Evolutionary conservation across 441 rosid species (phyloP).

Genomic region (Aleurites moluccanus): DNA sequence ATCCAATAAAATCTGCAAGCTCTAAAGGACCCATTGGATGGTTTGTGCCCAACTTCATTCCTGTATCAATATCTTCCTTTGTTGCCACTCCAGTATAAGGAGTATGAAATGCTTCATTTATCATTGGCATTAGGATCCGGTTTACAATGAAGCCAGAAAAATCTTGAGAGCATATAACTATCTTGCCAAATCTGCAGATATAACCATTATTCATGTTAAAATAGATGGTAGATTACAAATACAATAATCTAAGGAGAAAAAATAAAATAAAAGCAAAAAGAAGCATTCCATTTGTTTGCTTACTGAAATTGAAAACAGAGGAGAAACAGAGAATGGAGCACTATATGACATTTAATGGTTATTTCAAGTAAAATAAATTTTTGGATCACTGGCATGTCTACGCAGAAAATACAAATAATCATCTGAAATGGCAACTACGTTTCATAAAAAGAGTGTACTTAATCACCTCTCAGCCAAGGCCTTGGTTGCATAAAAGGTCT

Average conservation of each 20-base stretch:
- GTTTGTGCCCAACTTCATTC: slow-evolving; percentile 88
- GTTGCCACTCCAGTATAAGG: slow-evolving; percentile 92
- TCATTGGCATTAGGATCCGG: slow-evolving; percentile 92
- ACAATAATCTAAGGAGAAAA: background rate
- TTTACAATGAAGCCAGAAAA: slow-evolving; percentile 79
- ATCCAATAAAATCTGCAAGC: slow-evolving; percentile 81
- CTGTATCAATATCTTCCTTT: slow-evolving; percentile 79
- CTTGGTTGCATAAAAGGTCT: slow-evolving; percentile 57
- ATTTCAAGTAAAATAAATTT: background rate
- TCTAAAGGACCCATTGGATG: slow-evolving; percentile 88
- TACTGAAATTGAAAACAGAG: too few species aligned
- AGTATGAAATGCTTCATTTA: slow-evolving; percentile 78
- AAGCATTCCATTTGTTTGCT: background rate
- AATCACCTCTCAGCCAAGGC: slow-evolving; percentile 75
- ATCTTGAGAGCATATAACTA: slow-evolving; percentile 69
- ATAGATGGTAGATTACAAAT: background rate
- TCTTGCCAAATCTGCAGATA: slow-evolving; percentile 68
- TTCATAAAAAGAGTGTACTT: background rate
- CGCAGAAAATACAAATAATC: background rate
- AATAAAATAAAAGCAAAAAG: background rate
- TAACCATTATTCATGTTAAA: background rate
- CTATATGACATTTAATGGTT: background rate
- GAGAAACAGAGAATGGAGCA: background rate
- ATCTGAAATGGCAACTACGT: background rate
- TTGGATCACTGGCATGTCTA: background rate